Conservation (phyloP, 1,284 basidiomycete genomes). For the Erythrobasidium hasegawianum region DNA sequence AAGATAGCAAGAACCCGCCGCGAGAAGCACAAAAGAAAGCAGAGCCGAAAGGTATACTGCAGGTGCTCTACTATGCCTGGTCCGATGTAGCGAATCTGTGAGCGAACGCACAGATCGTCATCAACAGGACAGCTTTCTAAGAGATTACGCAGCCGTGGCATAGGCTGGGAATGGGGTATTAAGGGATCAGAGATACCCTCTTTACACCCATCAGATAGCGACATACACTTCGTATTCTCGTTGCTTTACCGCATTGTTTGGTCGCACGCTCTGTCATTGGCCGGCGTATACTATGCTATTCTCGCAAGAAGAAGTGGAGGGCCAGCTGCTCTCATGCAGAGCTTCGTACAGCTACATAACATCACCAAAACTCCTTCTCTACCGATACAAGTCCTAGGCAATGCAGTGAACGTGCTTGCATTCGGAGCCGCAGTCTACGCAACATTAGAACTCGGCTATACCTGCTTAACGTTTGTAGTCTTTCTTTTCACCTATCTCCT, state of each 20-base stretch:
- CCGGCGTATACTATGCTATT: too few species aligned
- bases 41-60: too few species aligned
- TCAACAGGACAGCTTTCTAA: too few species aligned
- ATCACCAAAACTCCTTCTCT: background rate
- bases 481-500: constrained; percentile 1
- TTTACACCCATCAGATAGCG: background rate
- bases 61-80: constrained; percentile 6
- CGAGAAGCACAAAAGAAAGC: too few species aligned
- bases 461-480: constrained; percentile 14
- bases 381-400: background rate
- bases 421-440: constrained; percentile 25
- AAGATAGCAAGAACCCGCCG: background rate
- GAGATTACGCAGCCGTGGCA: too few species aligned
- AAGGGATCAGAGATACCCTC: constrained; percentile 13
- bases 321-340: background rate
- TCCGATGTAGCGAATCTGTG: constrained; percentile 16
- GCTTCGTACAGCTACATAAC: background rate
- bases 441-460: constrained; percentile 18
- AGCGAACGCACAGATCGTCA: background rate
- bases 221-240: constrained; percentile 1
- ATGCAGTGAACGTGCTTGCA: background rate
- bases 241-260: constrained; percentile 19
- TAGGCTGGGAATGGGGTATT: constrained; percentile 30
- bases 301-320: too few species aligned
- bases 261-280: constrained; percentile 12